A percentile compares a stretch with the other conserved stretches of the same genome.
These are phyloP conservation scores for Halenospora varia DNA, from an alignment of 495 filamentous ascomycete species.

Conservation along the genomic window DNA sequence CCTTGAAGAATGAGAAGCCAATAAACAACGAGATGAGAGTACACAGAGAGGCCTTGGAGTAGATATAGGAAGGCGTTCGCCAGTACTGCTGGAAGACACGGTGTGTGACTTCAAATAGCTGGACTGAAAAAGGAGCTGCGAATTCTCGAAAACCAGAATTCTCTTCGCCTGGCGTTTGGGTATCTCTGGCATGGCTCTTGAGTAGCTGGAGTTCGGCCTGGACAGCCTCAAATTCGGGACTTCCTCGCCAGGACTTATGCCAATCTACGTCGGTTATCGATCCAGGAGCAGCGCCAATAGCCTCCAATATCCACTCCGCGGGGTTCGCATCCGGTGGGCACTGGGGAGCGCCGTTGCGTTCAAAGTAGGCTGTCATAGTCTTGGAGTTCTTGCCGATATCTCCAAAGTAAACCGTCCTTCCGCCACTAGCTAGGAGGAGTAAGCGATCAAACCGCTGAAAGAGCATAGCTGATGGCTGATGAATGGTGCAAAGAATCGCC, in stretches of 20 bases:
- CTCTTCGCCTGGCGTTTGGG: too few species aligned
- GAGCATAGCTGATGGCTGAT: constrained; percentile 82
- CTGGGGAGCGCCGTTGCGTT: constrained; percentile 60
- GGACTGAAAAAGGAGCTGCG: constrained; percentile 53
- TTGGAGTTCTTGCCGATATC: constrained; percentile 64
- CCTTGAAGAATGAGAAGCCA: constrained; percentile 78
- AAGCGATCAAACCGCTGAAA: constrained; percentile 86
- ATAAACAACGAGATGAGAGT: constrained; percentile 71
- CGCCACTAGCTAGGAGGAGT: constrained; percentile 63
- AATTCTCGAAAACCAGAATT: constrained; percentile 58
- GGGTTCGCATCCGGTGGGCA: constrained; percentile 55
- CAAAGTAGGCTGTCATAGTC: constrained; percentile 54
- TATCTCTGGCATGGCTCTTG: too few species aligned
- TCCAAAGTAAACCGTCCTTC: constrained; percentile 72
- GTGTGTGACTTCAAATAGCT: constrained; percentile 50
- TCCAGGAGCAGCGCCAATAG: constrained; percentile 77
- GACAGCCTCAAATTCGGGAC: constrained; percentile 49
- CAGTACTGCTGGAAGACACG: constrained; percentile 56
- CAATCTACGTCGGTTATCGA: constrained; percentile 72
- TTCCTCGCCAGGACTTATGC: constrained; percentile 65
- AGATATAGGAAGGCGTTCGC: constrained; percentile 65
- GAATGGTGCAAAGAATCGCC: constrained; percentile 85
- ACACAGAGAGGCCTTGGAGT: constrained; percentile 75
- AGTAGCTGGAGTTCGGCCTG: too few species aligned
- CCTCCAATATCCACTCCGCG: constrained; percentile 85